Evolutionary conservation across 345 rosid species (phyloP), one percentile per base, ranked within the genome.

Genomic region (Zanthoxylum bungeanum): DNA sequence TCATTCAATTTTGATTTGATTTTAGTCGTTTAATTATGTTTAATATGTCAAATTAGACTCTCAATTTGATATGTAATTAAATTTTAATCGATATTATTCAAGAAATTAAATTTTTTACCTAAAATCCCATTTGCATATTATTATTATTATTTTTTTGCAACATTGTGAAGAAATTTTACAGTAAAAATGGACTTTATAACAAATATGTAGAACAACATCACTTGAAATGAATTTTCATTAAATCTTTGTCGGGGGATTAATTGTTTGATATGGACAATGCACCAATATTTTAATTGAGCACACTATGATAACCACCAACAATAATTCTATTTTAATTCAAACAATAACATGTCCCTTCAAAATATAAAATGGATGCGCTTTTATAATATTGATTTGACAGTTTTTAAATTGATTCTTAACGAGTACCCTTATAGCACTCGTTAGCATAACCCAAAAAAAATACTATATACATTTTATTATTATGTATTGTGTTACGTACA

Each of bases 251-350:
- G 16, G 60, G 31, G 14, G 1, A 40, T 68, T 75, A 52, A 68
- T 72, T 72, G 44, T 60, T 34, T 69, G 80, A 75, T 16, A 60
- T 11, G 33, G 78, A 81, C 75, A 0, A 8, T 5, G 21, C 42
- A 78, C 71, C 80, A 27, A 51, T 30, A 22, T 50, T 52, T 52
- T 34, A 52, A 36, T 36, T n/a, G 2, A 34, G 25, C 14, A n/a
- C n/a, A 33, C 33, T 51, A 5, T 25, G 11, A 36, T 67, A 0
- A 53, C 36, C 61, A 68, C 9, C 25, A 3, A 24, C 24, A 52
- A 52, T 24, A n/a, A n/a, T n/a, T n/a, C n/a, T 57, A 14, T 49
- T 31, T 52, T 36, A 58, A 58, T 2, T 30, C 24, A 50, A 19
- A n/a, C 24, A n/a, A 19, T 17, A 12, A 19, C 31, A 19, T 19